Evolutionary conservation across 1,284 basidiomycete species (phyloP), one percentile per base, ranked within the genome.

Genomic region (Boletus sp.): DNA sequence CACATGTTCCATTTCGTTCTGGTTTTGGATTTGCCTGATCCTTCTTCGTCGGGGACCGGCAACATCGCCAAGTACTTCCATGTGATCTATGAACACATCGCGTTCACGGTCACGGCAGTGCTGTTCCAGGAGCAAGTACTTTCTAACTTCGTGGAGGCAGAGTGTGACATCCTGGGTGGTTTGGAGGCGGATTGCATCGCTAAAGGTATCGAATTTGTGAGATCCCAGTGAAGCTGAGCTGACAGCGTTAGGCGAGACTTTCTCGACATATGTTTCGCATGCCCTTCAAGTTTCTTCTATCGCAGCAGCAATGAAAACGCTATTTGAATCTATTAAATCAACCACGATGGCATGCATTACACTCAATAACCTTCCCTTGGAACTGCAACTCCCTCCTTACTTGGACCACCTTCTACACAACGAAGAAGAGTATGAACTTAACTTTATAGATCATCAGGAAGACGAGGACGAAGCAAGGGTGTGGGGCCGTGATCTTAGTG

Each of bases 11-110:
- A 95, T 67, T 75, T 96, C 51, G 89, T 93, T 8, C 70, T 95
- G 48, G 89, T 95, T 8, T 72, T 94, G 41, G 93, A 96, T 67
- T 76, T 90, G 26, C 92, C 93, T 1, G 92, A 96, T 67, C 88
- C 91, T 4, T 88, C 84, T 4, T 89, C 85, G 8, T 84, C 88
- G 16, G 79, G 81, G 14, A 81, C 81, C 12, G 83, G 83, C n/a
- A 86, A 85, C 58, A 71, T 89, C 19, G 71, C 79, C 48, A 81
- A 81, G 64, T 89, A 91, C 59, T 88, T 91, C 57, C 88, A 94
- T 63, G 78, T 82, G 23, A 78, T 91, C 38, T 96, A 96, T 64
- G 81, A 90, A 53, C 91, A 94, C 60, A 79, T 94, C 41, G 84
- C 86, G 0, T 91, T 94, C 69, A 85, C 87, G 8, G 74, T 93